Evolutionary conservation across 164 flowering plant genomes (phyloP).

Genomic region (Annona cherimola): DNA sequence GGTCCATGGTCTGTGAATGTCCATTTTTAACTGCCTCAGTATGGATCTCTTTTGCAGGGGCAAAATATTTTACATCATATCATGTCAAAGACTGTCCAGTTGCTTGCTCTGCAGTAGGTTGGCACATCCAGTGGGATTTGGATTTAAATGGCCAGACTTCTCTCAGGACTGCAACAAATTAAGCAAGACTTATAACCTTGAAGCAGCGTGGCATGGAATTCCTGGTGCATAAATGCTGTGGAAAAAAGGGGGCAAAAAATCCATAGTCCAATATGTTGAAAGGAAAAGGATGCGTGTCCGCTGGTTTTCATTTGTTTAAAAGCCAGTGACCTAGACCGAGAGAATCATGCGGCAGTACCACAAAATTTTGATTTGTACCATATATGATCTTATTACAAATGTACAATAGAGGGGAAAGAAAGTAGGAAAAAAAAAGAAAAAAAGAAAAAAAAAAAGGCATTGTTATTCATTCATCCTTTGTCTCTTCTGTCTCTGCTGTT

Average conservation of each 20-base stretch:
- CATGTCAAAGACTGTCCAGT: slow-evolving; percentile 8
- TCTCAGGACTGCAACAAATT: not conserved
- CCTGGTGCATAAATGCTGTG: not conserved
- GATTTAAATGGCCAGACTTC: not conserved
- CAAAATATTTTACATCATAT: slow-evolving; percentile 15
- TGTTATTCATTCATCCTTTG: slow-evolving; percentile 32
- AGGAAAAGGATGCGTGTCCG: slow-evolving; percentile 21
- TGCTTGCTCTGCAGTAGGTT: slow-evolving; percentile 21
- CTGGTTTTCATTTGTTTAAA: slow-evolving; percentile 21
- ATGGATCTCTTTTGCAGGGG: not conserved
- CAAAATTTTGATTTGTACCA: slow-evolving; percentile 74
- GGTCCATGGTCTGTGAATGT: not conserved
- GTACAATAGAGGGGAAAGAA: slow-evolving; percentile 36
- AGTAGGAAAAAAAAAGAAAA: slow-evolving; percentile 15
- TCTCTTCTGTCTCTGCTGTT: slow-evolving; percentile 2
- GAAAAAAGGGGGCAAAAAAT: not conserved
- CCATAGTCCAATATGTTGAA: slow-evolving; percentile 2
- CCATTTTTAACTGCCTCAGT: not conserved
- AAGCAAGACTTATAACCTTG: not conserved
- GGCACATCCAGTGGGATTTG: slow-evolving; percentile 22
- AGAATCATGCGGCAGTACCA: slow-evolving; percentile 37
- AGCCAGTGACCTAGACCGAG: slow-evolving; percentile 24
- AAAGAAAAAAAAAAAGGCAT: slow-evolving; percentile 21
- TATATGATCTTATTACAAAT: slow-evolving; percentile 43
- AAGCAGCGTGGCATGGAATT: not conserved